Conservation (phyloP, 1,284 basidiomycete species). For the Malassezia vespertilionis region DNA sequence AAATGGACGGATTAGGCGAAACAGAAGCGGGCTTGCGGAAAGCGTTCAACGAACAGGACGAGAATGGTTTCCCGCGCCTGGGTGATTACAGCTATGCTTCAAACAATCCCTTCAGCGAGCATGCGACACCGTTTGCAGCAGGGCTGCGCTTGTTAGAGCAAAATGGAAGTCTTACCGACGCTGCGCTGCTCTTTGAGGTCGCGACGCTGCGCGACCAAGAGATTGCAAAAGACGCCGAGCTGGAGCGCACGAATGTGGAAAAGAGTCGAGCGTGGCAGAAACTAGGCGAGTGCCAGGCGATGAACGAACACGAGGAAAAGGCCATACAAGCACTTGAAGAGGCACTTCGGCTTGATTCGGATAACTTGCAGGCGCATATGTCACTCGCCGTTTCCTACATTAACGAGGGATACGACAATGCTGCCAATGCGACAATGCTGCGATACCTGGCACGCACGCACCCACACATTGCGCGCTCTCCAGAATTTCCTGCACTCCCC, state of each 20-base stretch:
- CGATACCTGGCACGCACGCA: conserved; percentile 72
- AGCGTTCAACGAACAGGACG: conserved; percentile 30
- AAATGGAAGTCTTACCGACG: conserved; percentile 68
- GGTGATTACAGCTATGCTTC: conserved; percentile 32
- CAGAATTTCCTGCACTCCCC: conserved; percentile 50
- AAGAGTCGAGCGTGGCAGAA: conserved; percentile 80
- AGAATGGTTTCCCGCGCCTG: conserved; percentile 37
- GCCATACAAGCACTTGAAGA: conserved; percentile 54
- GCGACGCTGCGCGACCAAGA: conserved; percentile 52
- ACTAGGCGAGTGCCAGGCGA: conserved; percentile 82
- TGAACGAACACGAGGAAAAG: conserved; percentile 68
- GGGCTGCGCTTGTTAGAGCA: conserved; percentile 62
- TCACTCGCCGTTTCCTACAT: conserved; percentile 85
- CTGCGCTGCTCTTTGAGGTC: conserved; percentile 70
- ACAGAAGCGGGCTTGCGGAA: conserved; percentile 35
- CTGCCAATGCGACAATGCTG: conserved; percentile 74
- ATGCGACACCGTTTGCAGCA: conserved; percentile 51
- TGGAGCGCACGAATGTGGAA: conserved; percentile 56
- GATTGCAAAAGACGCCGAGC: conserved; percentile 51
- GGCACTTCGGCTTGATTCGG: conserved; percentile 57
- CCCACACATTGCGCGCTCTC: conserved; percentile 56
- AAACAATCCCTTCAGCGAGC: conserved; percentile 59
- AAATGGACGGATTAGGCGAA: conserved; percentile 35
- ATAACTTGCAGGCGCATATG: conserved; percentile 55
- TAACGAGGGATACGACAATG: conserved; percentile 84